A percentile compares a stretch with the other conserved stretches of the same genome.
Conservation (phyloP, 305 asterid genomes). For the Solanum aculeatissimum region DNA sequence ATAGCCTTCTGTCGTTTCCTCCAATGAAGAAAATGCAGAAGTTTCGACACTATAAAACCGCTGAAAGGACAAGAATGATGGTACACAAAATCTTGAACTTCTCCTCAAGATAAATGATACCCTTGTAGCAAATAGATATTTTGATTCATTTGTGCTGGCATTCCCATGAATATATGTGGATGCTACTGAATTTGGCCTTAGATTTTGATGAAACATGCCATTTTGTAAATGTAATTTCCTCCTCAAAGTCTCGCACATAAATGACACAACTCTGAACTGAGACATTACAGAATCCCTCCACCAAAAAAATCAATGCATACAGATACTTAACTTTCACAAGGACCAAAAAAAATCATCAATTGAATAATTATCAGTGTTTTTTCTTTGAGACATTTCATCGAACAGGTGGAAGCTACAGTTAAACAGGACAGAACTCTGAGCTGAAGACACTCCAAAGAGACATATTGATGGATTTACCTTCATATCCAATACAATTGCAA, state of each 20-base stretch:
- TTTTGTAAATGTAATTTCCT: neutral
- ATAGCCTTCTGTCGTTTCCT: slow-evolving; percentile 7
- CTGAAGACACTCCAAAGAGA: neutral
- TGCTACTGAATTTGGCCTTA: neutral
- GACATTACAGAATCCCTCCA: neutral
- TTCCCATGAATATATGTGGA: neutral
- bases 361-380: neutral
- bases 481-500: neutral
- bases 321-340: neutral
- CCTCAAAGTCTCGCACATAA: neutral
- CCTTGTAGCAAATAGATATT: neutral
- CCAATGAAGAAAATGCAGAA: slow-evolving; percentile 7
- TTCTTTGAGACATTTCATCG: slow-evolving; percentile 27
- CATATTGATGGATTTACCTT: neutral
- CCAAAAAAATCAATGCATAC: neutral
- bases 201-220: neutral
- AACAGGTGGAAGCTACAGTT: slow-evolving; percentile 13
- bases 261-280: neutral
- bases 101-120: neutral
- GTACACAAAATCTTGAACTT: neutral
- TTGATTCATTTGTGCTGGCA: neutral
- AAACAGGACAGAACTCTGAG: neutral
- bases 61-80: neutral
- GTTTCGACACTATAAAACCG: slow-evolving; percentile 23
- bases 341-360: neutral